phyloP scores from a whole-genome alignment of 176 grass and related monocot species.

The Carex parvula region DNA sequence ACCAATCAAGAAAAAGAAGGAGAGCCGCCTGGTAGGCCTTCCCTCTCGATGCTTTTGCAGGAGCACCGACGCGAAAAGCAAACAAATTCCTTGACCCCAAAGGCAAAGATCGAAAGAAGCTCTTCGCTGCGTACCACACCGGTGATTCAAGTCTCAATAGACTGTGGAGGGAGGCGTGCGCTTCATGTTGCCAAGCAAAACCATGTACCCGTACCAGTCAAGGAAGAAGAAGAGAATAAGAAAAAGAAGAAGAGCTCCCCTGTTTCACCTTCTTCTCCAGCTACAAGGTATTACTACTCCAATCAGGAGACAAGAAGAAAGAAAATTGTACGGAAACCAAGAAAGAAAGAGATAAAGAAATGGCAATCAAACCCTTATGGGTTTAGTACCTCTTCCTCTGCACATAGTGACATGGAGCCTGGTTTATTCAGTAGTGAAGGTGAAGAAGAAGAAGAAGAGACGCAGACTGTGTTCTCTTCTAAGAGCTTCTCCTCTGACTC shows the following conservation, averaged over 20 bases:
- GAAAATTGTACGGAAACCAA: neutral
- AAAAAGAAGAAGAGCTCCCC: constrained; percentile 34
- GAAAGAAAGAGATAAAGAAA: constrained; percentile 16
- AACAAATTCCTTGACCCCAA: constrained; percentile 21
- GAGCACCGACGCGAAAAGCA: constrained; percentile 14
- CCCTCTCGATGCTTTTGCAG: constrained; percentile 40
- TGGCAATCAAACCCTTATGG: constrained; percentile 20
- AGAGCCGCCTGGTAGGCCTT: constrained; percentile 34
- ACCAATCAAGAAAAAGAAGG: neutral
- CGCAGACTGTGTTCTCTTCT: constrained; percentile 68
- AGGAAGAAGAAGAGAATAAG: neutral
- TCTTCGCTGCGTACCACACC: constrained; percentile 31
- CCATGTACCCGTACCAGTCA: constrained; percentile 19
- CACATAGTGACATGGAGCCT: constrained; percentile 38
- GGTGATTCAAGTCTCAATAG: constrained; percentile 52
- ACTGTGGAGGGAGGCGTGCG: constrained; percentile 38
- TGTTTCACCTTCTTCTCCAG: constrained; percentile 34
- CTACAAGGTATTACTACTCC: constrained; percentile 28
- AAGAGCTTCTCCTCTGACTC: constrained; percentile 77
- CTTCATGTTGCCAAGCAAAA: constrained; percentile 36
- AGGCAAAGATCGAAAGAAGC: constrained; percentile 28
- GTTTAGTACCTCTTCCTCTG: constrained; percentile 48
- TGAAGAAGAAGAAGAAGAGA: constrained; percentile 36
- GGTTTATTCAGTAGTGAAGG: constrained; percentile 47
- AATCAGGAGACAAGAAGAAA: constrained; percentile 21